These are phyloP conservation scores for Cadophora luteo-olivacea DNA, from an alignment of 2,329 filamentous ascomycete species.

Conservation along the genomic window DNA sequence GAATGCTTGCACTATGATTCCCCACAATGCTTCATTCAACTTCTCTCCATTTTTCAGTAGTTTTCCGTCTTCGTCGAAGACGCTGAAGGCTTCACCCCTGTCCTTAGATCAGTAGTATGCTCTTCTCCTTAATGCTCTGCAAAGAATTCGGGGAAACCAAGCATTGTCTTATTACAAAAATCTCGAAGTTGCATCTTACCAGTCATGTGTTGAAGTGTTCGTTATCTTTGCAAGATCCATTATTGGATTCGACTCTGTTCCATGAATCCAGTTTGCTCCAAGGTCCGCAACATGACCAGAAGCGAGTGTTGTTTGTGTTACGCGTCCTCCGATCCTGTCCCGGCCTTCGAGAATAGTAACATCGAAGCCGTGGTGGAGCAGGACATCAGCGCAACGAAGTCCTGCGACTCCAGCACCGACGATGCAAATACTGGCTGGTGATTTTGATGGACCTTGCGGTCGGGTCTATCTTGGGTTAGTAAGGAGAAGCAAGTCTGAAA, in stretches of 20 bases:
- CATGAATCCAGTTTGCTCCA: conserved; percentile 45
- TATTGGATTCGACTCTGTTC: conserved; percentile 53
- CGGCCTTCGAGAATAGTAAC: conserved; percentile 65
- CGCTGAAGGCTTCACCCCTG: conserved; percentile 51
- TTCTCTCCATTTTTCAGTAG: conserved; percentile 44
- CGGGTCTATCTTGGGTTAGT: conserved; percentile 11
- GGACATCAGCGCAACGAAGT: conserved; percentile 60
- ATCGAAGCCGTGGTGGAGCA: conserved; percentile 57
- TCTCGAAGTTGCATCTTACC: conserved; percentile 28
- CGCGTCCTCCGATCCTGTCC: conserved; percentile 57
- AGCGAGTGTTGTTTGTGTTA: conserved; percentile 37
- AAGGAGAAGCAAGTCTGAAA: background rate
- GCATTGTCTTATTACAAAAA: background rate
- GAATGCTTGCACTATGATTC: conserved; percentile 59
- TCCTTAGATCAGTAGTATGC: background rate
- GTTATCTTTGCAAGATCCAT: conserved; percentile 58
- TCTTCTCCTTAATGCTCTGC: background rate
- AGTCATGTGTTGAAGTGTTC: conserved; percentile 51
- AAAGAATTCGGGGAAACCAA: too few relatives aligned
- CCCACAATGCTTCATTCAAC: conserved; percentile 54
- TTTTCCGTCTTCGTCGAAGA: conserved; percentile 53
- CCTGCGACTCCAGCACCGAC: conserved; percentile 64
- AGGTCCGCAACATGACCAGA: conserved; percentile 40
- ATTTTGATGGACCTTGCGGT: background rate
- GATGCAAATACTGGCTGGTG: conserved; percentile 46